These are phyloP conservation scores for Paraleonurus japonicus DNA, from an alignment of 257 asterid genomes.

Conservation along the genomic window DNA sequence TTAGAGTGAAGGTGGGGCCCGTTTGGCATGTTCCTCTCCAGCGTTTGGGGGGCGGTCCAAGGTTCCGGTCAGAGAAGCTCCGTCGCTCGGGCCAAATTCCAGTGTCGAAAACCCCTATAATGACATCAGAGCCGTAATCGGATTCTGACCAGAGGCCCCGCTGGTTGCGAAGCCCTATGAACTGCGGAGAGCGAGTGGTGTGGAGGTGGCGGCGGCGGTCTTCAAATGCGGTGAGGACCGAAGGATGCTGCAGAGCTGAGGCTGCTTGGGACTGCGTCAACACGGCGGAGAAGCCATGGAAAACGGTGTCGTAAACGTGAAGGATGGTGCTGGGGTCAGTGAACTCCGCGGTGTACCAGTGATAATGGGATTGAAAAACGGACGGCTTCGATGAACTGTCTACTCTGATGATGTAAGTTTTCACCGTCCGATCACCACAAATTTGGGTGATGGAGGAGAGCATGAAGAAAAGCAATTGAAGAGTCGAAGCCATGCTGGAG, in stretches of 20 bases:
- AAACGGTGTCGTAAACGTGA: slow-evolving; percentile 66
- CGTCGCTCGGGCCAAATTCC: slow-evolving; percentile 89
- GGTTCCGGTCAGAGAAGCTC: slow-evolving; percentile 71
- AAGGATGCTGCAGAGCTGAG: slow-evolving; percentile 52
- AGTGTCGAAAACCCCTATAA: slow-evolving; percentile 73
- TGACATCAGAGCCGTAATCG: slow-evolving; percentile 81
- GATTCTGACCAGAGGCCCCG: slow-evolving; percentile 90
- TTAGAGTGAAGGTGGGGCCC: slow-evolving; percentile 41
- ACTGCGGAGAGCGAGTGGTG: slow-evolving; percentile 84
- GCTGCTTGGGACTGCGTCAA: slow-evolving; percentile 61
- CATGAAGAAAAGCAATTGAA: background rate
- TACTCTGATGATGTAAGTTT: slow-evolving; percentile 64
- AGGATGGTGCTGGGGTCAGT: slow-evolving; percentile 53
- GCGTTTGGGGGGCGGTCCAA: slow-evolving; percentile 67
- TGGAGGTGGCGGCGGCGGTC: slow-evolving; percentile 72
- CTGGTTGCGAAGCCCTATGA: slow-evolving; percentile 69
- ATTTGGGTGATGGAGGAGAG: background rate
- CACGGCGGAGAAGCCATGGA: slow-evolving; percentile 80
- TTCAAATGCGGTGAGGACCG: slow-evolving; percentile 64
- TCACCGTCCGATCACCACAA: slow-evolving; percentile 36
- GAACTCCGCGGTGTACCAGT: slow-evolving; percentile 75
- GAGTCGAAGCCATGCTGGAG: slow-evolving; percentile 34
- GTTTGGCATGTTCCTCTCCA: slow-evolving; percentile 72
- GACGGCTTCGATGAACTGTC: slow-evolving; percentile 67
- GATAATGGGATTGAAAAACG: slow-evolving; percentile 64